Evolutionary conservation across 2,329 filamentous ascomycete genomes (phyloP).

Genomic region (Epichloe aotearoae): DNA sequence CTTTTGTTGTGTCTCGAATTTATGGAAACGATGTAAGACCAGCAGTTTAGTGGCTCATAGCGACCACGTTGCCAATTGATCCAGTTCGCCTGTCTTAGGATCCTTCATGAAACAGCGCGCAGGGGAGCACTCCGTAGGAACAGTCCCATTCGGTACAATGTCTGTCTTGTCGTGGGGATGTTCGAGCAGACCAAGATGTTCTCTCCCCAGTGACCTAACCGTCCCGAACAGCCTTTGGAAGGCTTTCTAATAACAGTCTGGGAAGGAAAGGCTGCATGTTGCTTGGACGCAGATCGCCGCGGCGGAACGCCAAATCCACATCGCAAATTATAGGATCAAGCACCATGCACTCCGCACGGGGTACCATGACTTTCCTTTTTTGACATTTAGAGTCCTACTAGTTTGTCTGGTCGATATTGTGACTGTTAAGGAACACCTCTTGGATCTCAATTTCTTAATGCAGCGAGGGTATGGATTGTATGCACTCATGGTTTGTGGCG

Average conservation of each 20-base stretch:
- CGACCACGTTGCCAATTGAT: constrained; percentile 2
- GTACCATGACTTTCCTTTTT: no score
- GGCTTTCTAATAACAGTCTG: background rate
- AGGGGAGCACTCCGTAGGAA: background rate
- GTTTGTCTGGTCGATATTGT: no score
- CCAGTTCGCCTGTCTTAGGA: background rate
- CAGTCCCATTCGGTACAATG: no score
- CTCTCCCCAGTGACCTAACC: background rate
- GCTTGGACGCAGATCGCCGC: no score
- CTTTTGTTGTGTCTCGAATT: background rate
- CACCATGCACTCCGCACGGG: background rate
- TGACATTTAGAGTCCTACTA: no score
- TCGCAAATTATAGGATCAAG: background rate
- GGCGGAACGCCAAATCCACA: background rate
- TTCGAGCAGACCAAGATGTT: background rate
- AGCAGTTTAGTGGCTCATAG: background rate
- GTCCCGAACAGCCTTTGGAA: no score
- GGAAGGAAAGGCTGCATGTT: background rate
- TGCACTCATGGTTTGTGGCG: no score
- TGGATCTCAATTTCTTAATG: no score
- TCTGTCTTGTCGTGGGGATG: background rate
- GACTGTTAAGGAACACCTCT: no score
- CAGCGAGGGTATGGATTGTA: no score
- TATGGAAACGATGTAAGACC: background rate
- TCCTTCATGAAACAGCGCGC: constrained; percentile 1